These are phyloP conservation scores for Aphanomyces cochlioides DNA, from an alignment of 352 stramenopile species.

Conservation along the genomic window DNA sequence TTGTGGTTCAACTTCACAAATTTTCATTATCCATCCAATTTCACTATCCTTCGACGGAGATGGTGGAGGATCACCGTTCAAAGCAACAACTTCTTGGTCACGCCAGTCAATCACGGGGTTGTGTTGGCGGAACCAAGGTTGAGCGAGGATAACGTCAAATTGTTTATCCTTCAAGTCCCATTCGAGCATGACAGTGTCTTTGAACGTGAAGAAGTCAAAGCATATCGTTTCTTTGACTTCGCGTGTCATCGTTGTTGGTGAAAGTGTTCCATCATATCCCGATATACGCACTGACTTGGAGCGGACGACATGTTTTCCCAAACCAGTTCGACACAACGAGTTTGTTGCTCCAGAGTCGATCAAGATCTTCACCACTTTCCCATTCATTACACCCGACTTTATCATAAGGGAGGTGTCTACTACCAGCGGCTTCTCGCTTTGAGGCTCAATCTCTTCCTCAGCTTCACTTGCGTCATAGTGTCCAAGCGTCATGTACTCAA, in stretches of 20 bases:
- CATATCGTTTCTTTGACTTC: conserved; percentile 1
- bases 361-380: not conserved
- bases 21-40: not conserved
- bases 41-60: not conserved
- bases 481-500: conserved; percentile 7
- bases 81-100: not conserved
- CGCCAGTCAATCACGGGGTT: conserved; percentile 30
- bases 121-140: conserved; percentile 27
- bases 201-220: not conserved
- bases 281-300: not conserved
- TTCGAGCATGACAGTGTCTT: conserved; percentile 6
- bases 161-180: conserved; percentile 26
- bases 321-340: not conserved
- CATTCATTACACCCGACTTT: not conserved
- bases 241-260: not conserved
- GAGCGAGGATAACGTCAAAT: conserved; percentile 27
- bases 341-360: conserved; percentile 9
- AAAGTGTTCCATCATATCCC: not conserved
- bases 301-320: conserved; percentile 1
- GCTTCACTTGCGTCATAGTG: not conserved
- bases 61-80: not conserved
- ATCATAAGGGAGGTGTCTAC: not conserved
- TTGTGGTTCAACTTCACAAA: not conserved
- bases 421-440: too few relatives aligned
- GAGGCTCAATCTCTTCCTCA: not conserved